Evolutionary conservation across 768 basidiomycete species (phyloP), one percentile per base, ranked within the genome.

Genomic region (Boletus sp.): DNA sequence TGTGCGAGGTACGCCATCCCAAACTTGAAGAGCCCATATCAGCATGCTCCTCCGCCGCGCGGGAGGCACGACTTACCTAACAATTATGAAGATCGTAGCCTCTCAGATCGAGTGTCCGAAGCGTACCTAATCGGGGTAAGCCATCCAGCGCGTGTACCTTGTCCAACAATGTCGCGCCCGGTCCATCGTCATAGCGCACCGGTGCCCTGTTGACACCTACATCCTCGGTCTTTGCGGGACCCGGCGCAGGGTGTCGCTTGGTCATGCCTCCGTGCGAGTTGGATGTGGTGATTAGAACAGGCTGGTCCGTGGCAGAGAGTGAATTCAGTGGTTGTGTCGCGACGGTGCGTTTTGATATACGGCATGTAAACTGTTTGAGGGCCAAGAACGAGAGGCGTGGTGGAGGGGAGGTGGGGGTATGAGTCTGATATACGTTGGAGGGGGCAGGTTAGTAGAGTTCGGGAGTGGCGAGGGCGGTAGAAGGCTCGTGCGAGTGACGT

Each of bases 11-110:
- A 98, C 0, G 83, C 83, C 36, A 98, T 87, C 1, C 96, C 94
- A 41, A 72, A 82, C 81, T 83, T 58, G 17, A 11, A 41, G 42
- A 36, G 4, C 24, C 33, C 35, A 15, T 7, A 14, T 55, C 54
- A 61, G 36, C 8, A 41, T 5, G 15, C 6, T 37, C 5, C 33
- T 17, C 40, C 6, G 49, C 39, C 8, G 50, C 15, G 12, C 33
- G 24, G 3, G 55, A 50, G 7, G 32, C 30, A 30, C 29, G 14
- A 78, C 92, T 71, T 64, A 94, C 93, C 65, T 89, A 77, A n/a
- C n/a, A n/a, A n/a, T n/a, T n/a, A n/a, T n/a, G n/a, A 28, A 98
- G 79, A 73, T 99, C 96, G 71, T 98, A 98, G 5, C 90, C 90
- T 68, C 85, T 86, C 58, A 99, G 73, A 78, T 98, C 96, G 56